phyloP scores from a whole-genome alignment of 2,329 filamentous ascomycete species.

The Tolypocladium cylindrosporum region DNA sequence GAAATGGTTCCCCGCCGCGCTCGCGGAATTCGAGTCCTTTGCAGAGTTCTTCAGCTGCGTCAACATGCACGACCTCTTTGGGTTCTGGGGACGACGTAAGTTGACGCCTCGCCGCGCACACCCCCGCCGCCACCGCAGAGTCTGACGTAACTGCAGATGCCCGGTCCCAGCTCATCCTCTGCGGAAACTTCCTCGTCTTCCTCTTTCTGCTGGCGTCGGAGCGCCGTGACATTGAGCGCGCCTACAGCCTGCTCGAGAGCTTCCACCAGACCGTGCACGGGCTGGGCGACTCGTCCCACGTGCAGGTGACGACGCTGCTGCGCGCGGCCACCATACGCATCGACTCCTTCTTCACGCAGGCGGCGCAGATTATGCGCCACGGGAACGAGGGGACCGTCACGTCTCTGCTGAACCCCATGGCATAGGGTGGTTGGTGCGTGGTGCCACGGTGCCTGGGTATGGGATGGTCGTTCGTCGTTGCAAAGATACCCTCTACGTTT shows the following conservation, averaged over 20 bases:
- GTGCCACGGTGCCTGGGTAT: slow-evolving; percentile 24
- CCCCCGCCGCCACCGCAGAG: background rate
- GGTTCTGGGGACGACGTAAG: slow-evolving; percentile 35
- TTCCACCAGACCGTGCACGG: slow-evolving; percentile 27
- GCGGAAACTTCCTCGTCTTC: slow-evolving; percentile 38
- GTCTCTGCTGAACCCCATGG: slow-evolving; percentile 39
- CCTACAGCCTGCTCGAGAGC: slow-evolving; percentile 24
- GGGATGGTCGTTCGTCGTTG: background rate
- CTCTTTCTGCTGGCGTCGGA: slow-evolving; percentile 33
- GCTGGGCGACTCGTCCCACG: slow-evolving; percentile 19
- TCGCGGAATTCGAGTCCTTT: slow-evolving; percentile 26
- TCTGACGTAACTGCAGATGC: slow-evolving; percentile 10
- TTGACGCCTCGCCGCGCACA: slow-evolving; percentile 2
- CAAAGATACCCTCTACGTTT: background rate
- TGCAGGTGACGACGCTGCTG: slow-evolving; percentile 19
- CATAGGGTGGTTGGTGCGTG: slow-evolving; percentile 6
- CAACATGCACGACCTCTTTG: slow-evolving; percentile 23
- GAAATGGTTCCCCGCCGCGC: slow-evolving; percentile 22
- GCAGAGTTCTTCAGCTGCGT: slow-evolving; percentile 25
- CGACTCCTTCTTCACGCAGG: slow-evolving; percentile 30
- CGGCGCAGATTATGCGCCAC: slow-evolving; percentile 15
- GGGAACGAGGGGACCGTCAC: slow-evolving; percentile 32
- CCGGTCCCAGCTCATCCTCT: slow-evolving; percentile 34
- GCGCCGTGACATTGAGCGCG: slow-evolving; percentile 19
- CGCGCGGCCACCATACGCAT: slow-evolving; percentile 26